Conservation (phyloP, 2,329 filamentous ascomycete genomes). For the Hortaea sp. region DNA sequence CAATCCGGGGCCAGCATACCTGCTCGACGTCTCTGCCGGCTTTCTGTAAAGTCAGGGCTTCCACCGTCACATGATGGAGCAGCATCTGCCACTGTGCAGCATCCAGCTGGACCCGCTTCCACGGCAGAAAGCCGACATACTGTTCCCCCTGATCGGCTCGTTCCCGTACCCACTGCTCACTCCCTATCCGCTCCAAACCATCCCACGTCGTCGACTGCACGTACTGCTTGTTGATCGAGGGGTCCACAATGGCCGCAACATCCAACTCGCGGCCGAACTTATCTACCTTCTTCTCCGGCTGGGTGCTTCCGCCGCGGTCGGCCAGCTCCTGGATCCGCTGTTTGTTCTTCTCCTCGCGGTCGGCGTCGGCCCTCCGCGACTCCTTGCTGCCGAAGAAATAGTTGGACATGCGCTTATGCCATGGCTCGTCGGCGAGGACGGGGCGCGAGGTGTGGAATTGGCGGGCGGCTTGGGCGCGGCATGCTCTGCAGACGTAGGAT, state of each 20-base stretch:
- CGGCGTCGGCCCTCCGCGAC: constrained; percentile 5
- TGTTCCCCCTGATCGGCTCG: constrained; percentile 27
- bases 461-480: constrained; percentile 17
- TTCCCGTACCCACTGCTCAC: constrained; percentile 32
- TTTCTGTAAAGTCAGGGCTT: constrained; percentile 42
- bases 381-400: constrained; percentile 20
- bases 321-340: constrained; percentile 1
- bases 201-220: constrained; percentile 40
- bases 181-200: constrained; percentile 45
- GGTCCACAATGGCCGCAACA: constrained; percentile 15
- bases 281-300: constrained; percentile 5
- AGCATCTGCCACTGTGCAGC: constrained; percentile 29
- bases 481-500: constrained; percentile 20
- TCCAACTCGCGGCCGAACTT: constrained; percentile 13
- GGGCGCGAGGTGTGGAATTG: constrained; percentile 17
- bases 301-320: neutral
- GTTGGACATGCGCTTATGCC: constrained; percentile 15
- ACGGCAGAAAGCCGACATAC: constrained; percentile 29
- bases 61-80: constrained; percentile 47
- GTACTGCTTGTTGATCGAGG: constrained; percentile 28
- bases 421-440: constrained; percentile 13
- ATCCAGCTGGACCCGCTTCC: constrained; percentile 25
- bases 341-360: constrained; percentile 11
- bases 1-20: constrained; percentile 4
- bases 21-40: constrained; percentile 20